Base-by-base conservation (phyloP, 305 asterid genomes). In the Rubia occidens region DNA sequence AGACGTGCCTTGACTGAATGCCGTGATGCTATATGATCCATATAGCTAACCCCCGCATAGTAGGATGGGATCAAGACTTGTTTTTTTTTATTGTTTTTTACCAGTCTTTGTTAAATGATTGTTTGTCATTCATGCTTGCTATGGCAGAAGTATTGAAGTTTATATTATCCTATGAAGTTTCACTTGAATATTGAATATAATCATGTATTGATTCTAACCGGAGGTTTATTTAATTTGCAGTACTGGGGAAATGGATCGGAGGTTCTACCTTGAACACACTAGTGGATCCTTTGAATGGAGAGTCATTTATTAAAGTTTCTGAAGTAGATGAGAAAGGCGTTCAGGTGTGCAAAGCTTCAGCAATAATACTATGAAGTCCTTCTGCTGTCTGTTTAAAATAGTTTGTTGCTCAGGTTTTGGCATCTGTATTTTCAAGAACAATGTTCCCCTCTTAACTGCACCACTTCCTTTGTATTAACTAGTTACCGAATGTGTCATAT, bases 271-370 rank as follows among this genome's bases (percentile, higher is more conserved):
- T 90, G 91, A 91, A 84, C 75, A 85, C 88, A 3, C 71, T 95
- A 67, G 78, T 83, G 29, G 97, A 95, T 80, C 96, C 97, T 66
- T 81, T 95, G 76, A 95, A 95, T 72, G 99, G 99, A 64, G 97
- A 95, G 68, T 49, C 96, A 9, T 91, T 95, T 71, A 95, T 95
- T 70, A 88, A 83, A 76, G 96, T 95, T 76, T 72, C 94, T n/a
- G 96, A 95, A 82, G 87, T 89, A 64, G 87, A 91, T 75, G 91
- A 75, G 62, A 78, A 82, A 24, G 97, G 83, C 60, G 75, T 88
- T 65, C 84, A 85, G 87, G 99, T 89, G 69, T 18, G 65, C 35
- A 45, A 10, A 13, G 10, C 72, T 18, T 39, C 9, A 32, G 4
- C 10, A 18, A 21, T 35, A 68, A 20, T 54, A 37, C 72, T 39